Evolutionary conservation across 345 rosid genomes (phyloP), one percentile per base, ranked within the genome.

Genomic region (Arabidopsis suecica): DNA sequence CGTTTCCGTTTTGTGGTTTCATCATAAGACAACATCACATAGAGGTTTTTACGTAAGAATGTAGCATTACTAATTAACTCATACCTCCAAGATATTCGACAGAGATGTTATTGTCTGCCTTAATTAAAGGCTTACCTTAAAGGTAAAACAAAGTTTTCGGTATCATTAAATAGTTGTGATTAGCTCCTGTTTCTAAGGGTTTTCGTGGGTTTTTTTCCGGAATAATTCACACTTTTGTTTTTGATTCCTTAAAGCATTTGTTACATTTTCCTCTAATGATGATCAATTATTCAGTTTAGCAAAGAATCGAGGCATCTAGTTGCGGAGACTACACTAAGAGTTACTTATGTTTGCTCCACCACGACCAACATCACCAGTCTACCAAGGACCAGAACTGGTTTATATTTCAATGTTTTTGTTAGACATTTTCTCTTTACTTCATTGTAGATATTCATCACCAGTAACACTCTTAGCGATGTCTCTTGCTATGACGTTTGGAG

Each of bases 11-110:
- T 20, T 10, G 13, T 28, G 28, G 36, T 18, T 32, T 48, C 25
- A 54, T 74, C 58, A 45, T 6, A 34, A 14, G 32, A 11, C 1
- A 36, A 65, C 47, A 73, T 9, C 22, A 36, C 25, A 51, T 22
- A 34, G 50, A 44, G 57, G 63, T 65, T 44, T 61, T 2, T 77
- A n/a, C n/a, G n/a, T 56, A 65, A 41, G 25, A 70, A 23, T 10
- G 54, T 47, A 30, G 49, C 47, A 47, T 28, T 36, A 64, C 37
- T 58, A 44, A 11, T 50, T 10, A 56, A 73, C 45, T 55, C 69
- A n/a, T 84, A 92, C 97, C 88, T 90, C 97, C 97, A 94, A 32
- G 88, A 69, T 68, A 16, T 16, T 16, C 18, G 18, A 16, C 18
- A 16, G 18, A 16, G 0, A 16, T 0, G 18, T 16, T 16, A 16